Conservation (phyloP, 2,329 filamentous ascomycete species). For the Pyricularia pennisetigena region DNA sequence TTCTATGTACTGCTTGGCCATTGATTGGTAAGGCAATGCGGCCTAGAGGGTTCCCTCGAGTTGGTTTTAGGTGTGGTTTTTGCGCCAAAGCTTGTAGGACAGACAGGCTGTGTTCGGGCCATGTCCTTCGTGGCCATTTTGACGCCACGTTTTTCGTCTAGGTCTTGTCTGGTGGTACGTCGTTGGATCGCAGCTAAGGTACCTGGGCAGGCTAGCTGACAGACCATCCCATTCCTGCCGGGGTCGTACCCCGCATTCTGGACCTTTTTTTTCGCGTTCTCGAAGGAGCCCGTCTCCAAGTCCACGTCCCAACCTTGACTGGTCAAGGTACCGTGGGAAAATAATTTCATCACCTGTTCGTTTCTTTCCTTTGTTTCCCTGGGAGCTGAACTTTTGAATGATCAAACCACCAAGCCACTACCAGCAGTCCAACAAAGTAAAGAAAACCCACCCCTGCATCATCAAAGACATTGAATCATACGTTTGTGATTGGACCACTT, state of each 20-base stretch:
- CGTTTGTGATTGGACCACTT: neutral
- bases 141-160: neutral
- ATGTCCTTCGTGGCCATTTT: neutral
- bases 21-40: neutral
- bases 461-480: neutral
- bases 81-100: neutral
- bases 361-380: neutral
- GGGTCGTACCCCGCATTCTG: neutral
- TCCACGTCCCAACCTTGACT: neutral
- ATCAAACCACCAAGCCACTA: neutral
- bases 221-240: neutral
- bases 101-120: neutral
- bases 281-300: neutral
- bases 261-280: neutral
- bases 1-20: neutral
- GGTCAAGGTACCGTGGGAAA: neutral
- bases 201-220: neutral
- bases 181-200: neutral
- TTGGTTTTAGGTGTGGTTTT: neutral
- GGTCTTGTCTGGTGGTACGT: neutral
- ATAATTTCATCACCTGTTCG: neutral
- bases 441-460: neutral
- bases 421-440: neutral
- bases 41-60: neutral
- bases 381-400: neutral